Evolutionary conservation across 2,329 filamentous ascomycete genomes (phyloP).

Genomic region (Nigrograna mackinnonii): DNA sequence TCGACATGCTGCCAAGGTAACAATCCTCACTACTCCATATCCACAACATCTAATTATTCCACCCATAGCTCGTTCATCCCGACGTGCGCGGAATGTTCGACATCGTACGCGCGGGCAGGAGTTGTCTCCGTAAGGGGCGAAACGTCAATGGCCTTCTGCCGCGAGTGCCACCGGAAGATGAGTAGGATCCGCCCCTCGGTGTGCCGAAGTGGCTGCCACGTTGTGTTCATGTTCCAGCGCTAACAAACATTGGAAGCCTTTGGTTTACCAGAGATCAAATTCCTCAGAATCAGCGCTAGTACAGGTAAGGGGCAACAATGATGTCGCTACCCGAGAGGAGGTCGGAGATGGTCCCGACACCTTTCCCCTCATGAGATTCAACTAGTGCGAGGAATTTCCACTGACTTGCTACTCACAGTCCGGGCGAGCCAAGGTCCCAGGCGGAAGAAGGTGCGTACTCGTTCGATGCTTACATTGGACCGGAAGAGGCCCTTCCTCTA

Average conservation of each 20-base stretch:
- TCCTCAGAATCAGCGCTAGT: conserved; percentile 67
- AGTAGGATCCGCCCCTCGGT: conserved; percentile 45
- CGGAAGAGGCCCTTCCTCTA: neutral
- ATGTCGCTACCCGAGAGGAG: neutral
- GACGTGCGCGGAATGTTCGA: conserved; percentile 77
- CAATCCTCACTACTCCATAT: neutral
- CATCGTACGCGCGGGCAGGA: conserved; percentile 62
- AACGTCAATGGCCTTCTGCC: conserved; percentile 72
- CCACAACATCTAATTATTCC: conserved; percentile 1
- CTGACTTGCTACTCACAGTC: conserved; percentile 7
- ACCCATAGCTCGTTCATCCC: conserved; percentile 72
- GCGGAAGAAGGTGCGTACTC: conserved; percentile 11
- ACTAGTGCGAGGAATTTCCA: neutral
- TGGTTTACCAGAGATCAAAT: conserved; percentile 76
- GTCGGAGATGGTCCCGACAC: conserved; percentile 1
- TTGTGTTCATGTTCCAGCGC: conserved; percentile 2
- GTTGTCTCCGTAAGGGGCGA: conserved; percentile 76
- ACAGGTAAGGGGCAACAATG: conserved; percentile 34
- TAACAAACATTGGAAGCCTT: conserved; percentile 53
- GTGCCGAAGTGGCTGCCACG: conserved; percentile 5
- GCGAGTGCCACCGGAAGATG: conserved; percentile 79
- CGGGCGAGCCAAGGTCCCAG: conserved; percentile 13
- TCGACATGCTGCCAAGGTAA: conserved; percentile 74
- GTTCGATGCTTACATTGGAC: no score
- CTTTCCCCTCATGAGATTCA: conserved; percentile 4